Percentiles rank a stretch among this genome's conserved stretches.
phyloP scores from a whole-genome alignment of 2,329 filamentous ascomycete species.

The Diaporthe vaccinii region DNA sequence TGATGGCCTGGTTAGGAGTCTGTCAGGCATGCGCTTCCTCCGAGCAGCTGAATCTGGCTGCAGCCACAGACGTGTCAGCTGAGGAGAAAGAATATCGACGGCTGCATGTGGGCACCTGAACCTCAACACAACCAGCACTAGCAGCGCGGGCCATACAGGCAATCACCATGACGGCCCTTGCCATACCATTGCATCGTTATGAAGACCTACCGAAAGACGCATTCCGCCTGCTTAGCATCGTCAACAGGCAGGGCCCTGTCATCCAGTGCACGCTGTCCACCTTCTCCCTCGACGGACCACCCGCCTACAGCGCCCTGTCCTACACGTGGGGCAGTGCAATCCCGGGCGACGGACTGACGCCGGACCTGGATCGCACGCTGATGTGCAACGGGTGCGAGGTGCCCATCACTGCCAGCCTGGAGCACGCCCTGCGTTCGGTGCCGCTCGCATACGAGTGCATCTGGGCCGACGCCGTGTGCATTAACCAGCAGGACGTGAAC shows the following conservation, averaged over 20 bases:
- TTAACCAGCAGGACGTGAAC: conserved; percentile 9
- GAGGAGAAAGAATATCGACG: not conserved
- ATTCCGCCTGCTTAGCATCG: not conserved
- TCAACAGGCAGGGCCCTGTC: not conserved
- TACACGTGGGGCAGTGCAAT: not conserved
- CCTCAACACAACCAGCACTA: not conserved
- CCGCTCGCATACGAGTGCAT: not conserved
- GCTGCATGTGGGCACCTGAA: not conserved
- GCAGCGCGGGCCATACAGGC: not conserved
- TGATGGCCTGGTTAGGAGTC: no score
- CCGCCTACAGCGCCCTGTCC: conserved; percentile 4
- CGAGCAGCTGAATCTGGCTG: no score
- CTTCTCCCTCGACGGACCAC: not conserved
- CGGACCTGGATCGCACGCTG: not conserved
- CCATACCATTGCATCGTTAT: not conserved
- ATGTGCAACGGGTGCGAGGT: not conserved
- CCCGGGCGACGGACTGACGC: not conserved
- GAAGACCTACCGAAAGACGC: not conserved
- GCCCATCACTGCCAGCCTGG: not conserved
- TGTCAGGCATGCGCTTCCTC: no score
- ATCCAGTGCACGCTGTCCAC: not conserved
- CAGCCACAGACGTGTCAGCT: conserved; percentile 8
- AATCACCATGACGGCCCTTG: not conserved
- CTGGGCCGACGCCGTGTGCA: conserved; percentile 7
- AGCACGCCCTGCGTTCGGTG: not conserved